Evolutionary conservation across 108 stramenopile species (phyloP).

Genomic region (Mayamaea pseudoterrestris): DNA sequence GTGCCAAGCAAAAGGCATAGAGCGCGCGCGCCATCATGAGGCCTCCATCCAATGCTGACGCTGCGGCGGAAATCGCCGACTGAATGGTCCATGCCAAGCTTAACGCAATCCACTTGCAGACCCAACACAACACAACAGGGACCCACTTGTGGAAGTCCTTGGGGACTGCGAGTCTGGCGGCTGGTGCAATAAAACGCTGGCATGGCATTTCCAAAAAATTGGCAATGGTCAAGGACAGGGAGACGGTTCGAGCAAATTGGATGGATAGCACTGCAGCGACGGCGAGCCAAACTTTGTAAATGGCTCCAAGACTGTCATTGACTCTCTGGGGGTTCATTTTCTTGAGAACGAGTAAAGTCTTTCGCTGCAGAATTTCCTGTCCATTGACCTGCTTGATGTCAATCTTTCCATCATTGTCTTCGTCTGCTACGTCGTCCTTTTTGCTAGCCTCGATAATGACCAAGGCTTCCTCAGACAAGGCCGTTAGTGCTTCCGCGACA

Average conservation of each 20-base stretch:
- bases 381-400: slow-evolving; percentile 63
- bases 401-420: slow-evolving; percentile 64
- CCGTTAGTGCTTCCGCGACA: slow-evolving; percentile 43
- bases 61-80: slow-evolving; percentile 76
- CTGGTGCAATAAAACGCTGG: slow-evolving; percentile 58
- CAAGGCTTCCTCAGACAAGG: slow-evolving; percentile 49
- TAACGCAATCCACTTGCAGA: slow-evolving; percentile 68
- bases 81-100: slow-evolving; percentile 87
- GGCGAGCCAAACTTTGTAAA: slow-evolving; percentile 76
- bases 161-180: slow-evolving; percentile 43
- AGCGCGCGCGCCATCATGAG: slow-evolving; percentile 77
- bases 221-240: slow-evolving; percentile 74
- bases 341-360: slow-evolving; percentile 67
- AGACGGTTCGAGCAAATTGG: slow-evolving; percentile 78
- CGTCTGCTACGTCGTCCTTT: slow-evolving; percentile 81
- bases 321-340: slow-evolving; percentile 86
- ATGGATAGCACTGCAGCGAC: slow-evolving; percentile 86
- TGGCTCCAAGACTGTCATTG: slow-evolving; percentile 38
- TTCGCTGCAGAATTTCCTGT: slow-evolving; percentile 61
- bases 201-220: slow-evolving; percentile 57
- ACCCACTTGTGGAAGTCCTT: slow-evolving; percentile 80
- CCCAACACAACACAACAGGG: slow-evolving; percentile 49
- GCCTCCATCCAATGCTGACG: slow-evolving; percentile 81
- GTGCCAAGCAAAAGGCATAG: slow-evolving; percentile 22
- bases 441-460: slow-evolving; percentile 71